Evolutionary conservation across 148 eudicot genomes (phyloP).

Genomic region (Silene uniflora): DNA sequence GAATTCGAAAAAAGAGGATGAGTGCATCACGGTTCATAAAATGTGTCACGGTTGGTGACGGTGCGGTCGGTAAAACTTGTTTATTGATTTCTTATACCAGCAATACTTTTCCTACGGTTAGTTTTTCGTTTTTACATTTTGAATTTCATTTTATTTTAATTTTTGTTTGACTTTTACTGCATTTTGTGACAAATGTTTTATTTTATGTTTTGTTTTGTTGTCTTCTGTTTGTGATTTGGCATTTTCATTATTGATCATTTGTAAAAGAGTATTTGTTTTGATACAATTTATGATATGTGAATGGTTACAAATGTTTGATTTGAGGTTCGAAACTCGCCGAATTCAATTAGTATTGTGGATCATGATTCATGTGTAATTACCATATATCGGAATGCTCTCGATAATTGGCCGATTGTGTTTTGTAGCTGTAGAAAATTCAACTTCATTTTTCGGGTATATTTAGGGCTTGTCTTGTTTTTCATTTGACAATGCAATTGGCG

Average conservation of each 20-base stretch:
- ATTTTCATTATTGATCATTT: no score
- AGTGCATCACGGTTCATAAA: constrained; percentile 91
- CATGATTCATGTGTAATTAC: not conserved
- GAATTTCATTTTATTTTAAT: not conserved
- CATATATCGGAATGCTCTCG: not conserved
- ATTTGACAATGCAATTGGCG: no score
- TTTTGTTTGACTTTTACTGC: not conserved
- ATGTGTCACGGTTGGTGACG: constrained; percentile 94
- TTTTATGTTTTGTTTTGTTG: not conserved
- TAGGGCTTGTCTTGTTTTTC: not conserved
- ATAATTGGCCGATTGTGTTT: no score
- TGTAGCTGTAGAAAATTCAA: no score
- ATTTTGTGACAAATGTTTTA: not conserved
- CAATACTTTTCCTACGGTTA: constrained; percentile 89
- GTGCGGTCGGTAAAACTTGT: constrained; percentile 92
- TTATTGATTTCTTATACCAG: constrained; percentile 92
- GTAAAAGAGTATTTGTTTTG: not conserved
- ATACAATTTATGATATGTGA: not conserved
- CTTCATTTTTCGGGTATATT: no score
- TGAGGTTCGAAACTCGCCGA: not conserved
- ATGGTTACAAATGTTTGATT: not conserved
- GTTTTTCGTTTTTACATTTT: constrained; percentile 2
- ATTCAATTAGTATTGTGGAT: not conserved
- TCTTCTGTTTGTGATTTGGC: not conserved
- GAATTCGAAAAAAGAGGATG: constrained; percentile 27